Evolutionary conservation across 202 grass and related monocot species (phyloP), one percentile per base, ranked within the genome.

Genomic region (Carex sylvatica): DNA sequence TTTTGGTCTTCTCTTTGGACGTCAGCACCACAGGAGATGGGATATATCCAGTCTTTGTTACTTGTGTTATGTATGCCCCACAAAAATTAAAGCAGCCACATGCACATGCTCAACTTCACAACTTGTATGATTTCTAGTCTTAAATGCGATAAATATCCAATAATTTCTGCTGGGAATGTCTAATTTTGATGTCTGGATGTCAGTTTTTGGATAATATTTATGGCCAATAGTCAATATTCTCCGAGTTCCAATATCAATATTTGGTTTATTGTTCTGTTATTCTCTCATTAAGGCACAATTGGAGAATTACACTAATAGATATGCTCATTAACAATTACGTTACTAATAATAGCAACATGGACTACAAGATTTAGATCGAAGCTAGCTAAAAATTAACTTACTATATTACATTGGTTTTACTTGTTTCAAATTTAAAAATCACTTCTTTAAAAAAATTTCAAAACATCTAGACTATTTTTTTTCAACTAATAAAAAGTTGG

Each of bases 71-170:
- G 14, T 66, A 16, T 66, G 53, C 23, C 71, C 71, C 47, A 54
- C 71, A 74, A 53, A 54, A 54, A 53, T 74, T 52, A 53, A 75
- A 55, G 14, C 18, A 13, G 49, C 15, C 13, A 75, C 24, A 14
- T 75, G 15, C 72, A 74, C 70, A 73, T 52, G 70, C 14, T 75
- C 72, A 75, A 75, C 24, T 75, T 75, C 28, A 28, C 72, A 75
- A 75, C 24, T 75, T 75, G 49, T 51, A 14, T 75, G 24, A 75
- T 75, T 74, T 74, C 31, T 51, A 55, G 72, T 55, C 72, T 75
- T 75, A 55, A 75, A 74, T 54, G 49, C 72, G 10, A 75, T 31
- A 54, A 15, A n/a, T 74, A 31, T 55, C 47, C 49, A 74, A 6
- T 9, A n/a, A 75, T 55, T 55, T 55, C 14, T 16, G 14, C 49